A percentile compares a stretch with the other conserved stretches of the same genome.
Conservation (phyloP, 345 rosid species). For the Tarenaya hassleriana region DNA sequence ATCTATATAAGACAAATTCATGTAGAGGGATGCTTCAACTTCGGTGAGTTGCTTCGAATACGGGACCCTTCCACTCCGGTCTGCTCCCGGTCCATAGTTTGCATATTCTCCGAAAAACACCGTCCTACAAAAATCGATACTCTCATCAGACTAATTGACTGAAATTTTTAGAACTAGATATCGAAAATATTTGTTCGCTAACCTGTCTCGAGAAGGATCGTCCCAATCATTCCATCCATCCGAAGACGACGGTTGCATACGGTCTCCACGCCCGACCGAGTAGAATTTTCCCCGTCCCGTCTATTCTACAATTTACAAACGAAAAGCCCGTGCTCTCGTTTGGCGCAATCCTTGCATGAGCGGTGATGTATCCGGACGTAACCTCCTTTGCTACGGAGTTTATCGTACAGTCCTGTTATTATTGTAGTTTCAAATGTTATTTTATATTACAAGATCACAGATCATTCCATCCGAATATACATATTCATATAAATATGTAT, state of each 20-base stretch:
- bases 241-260: conserved; percentile 48
- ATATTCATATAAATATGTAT: too few species aligned
- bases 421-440: too few species aligned
- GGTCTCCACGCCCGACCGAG: conserved; percentile 69
- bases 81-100: conserved; percentile 61
- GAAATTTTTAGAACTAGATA: too few species aligned
- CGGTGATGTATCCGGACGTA: conserved; percentile 32
- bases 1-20: conserved; percentile 54
- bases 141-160: too few species aligned
- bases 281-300: conserved; percentile 49
- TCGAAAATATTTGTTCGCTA: conserved; percentile 8
- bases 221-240: conserved; percentile 68
- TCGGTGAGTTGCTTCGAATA: conserved; percentile 47
- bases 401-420: conserved; percentile 36
- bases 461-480: too few species aligned
- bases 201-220: conserved; percentile 49
- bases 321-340: conserved; percentile 43
- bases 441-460: too few species aligned
- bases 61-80: conserved; percentile 33
- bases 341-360: conserved; percentile 35
- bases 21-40: conserved; percentile 48
- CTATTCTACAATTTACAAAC: conserved; percentile 43
- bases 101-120: conserved; percentile 61
- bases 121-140: conserved; percentile 37
- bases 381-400: conserved; percentile 33